Base-by-base conservation (phyloP, 169 alveolate genomes). In the Eimeria falciformis region DNA sequence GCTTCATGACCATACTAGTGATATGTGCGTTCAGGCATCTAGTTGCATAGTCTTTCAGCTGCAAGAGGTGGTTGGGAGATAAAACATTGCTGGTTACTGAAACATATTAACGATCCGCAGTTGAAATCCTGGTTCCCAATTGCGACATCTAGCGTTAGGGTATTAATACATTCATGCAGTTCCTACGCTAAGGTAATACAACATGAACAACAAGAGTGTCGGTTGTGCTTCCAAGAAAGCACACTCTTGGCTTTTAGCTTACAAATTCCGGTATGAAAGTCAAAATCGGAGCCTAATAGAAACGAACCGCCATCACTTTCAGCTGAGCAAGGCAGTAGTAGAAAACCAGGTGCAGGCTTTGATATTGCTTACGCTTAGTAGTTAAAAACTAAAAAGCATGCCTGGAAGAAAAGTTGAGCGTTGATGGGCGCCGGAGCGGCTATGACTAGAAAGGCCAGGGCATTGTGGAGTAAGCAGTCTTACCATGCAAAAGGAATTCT, bases 11-110 rank as follows among this genome's bases (percentile, higher is more conserved):
- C 77, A 81, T 81, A 56, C 90, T 65, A 77, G 23, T 81, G 77
- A 81, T 55, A 46, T 81, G 90, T 7, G 90, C 90, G 40, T 81
- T 81, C 77, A 81, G 90, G 75, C 90, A 81, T 1, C 58, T 56
- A 9, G 77, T 53, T 2, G 90, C 90, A 23, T 81, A 81, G 3
- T 37, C 56, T 58, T 3, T 55, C 77, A 81, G 90, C 90, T 81
- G 90, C 40, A 56, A 40, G 3, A 56, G 58, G 27, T 81, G 90
- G 27, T 21, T 27, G n/a, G 77, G 46, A 18, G 87, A 50, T 0
- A 29, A 33, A 33, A 33, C 2, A 53, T 53, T 21, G 77, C 58
- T 17, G 78, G 90, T 81, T 75, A 81, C 90, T 81, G 90, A 33
- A 33, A 2, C 40, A 33, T 33, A 33, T 33, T 33, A 33, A 33